Evolutionary conservation across 495 filamentous ascomycete genomes (phyloP).

Genomic region (Glarea lozoyensis): DNA sequence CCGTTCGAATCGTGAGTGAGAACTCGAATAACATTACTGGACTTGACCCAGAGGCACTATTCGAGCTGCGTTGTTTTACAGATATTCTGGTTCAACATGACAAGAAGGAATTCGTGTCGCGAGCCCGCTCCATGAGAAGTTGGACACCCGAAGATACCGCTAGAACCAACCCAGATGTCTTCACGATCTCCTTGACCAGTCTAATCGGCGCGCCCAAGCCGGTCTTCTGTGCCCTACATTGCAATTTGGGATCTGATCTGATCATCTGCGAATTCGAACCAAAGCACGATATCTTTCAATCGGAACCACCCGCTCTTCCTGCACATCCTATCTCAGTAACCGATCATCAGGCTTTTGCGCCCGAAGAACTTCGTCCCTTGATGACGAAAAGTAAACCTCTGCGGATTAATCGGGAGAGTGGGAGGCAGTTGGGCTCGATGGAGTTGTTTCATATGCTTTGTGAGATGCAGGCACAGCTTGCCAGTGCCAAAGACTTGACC

Average conservation of each 20-base stretch:
- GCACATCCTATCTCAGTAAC: neutral
- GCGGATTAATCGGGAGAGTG: neutral
- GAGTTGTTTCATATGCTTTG: slow-evolving; percentile 11
- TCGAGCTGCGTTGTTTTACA: slow-evolving; percentile 9
- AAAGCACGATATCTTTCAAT: slow-evolving; percentile 9
- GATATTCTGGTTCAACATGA: slow-evolving; percentile 6
- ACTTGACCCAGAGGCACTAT: slow-evolving; percentile 8
- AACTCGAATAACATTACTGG: slow-evolving; percentile 7
- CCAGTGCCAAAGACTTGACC: neutral
- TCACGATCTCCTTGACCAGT: slow-evolving; percentile 6
- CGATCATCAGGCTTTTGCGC: neutral
- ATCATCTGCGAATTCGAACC: slow-evolving; percentile 15
- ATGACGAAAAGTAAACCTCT: slow-evolving; percentile 10
- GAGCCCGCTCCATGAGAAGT: neutral
- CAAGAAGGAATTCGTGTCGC: slow-evolving; percentile 6
- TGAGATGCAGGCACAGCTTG: slow-evolving; percentile 11
- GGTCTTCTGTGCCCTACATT: slow-evolving; percentile 12
- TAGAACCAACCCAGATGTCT: slow-evolving; percentile 7
- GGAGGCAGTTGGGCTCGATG: slow-evolving; percentile 5
- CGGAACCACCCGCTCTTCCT: slow-evolving; percentile 1
- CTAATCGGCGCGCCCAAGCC: neutral
- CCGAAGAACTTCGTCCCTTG: slow-evolving; percentile 1
- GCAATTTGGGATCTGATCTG: neutral
- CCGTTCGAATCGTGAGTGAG: slow-evolving; percentile 10
- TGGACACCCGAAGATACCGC: neutral